Base-by-base conservation (phyloP, 2,329 filamentous ascomycete genomes). In the Dothidotthia symphoricarpi region DNA sequence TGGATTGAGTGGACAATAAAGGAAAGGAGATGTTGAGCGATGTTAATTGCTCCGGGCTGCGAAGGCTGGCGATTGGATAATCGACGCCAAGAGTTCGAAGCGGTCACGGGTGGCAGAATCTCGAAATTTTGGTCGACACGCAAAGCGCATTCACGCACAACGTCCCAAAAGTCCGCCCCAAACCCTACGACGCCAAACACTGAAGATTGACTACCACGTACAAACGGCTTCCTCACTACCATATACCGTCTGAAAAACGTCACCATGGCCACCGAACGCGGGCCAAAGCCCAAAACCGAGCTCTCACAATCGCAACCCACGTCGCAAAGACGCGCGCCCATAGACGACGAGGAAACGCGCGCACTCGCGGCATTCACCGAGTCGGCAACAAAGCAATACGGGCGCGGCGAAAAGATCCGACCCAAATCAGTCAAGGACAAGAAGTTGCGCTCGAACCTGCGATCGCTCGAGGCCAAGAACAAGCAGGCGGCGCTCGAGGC, bases 371-470 rank as follows among this genome's bases (percentile, higher is more conserved):
- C 56, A 25, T 72, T 55, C 53, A 58, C 51, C 44, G 55, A 59
- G 31, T 51, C 61, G 29, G 87, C 87, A 35, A 78, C 88, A 55
- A 78, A 81, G 57, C 77, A 77, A 37, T 98, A 98, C 69, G 93
- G 93, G 24, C 83, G 93, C 53, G 93, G 93, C 33, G 80, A 80
- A 51, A 79, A 79, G 47, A 84, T 95, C 53, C 77, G 84, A 41
- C 76, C 83, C 30, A 85, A 84, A 59, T 75, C 73, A 7, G 81
- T 95, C 57, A 86, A 83, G 58, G 89, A 97, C 74, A 94, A 87
- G 76, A 98, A 97, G 67, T 70, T 97, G 47, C 84, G 88, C 32
- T 78, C 81, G 10, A 95, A 88, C 49, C 71, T 98, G 33, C 84
- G 82, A 61, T 75, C 75, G 2, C 76, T 96, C 30, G 93, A 98